Evolutionary conservation across 2,329 filamentous ascomycete genomes (phyloP).

Genomic region (Didymella lethalis): DNA sequence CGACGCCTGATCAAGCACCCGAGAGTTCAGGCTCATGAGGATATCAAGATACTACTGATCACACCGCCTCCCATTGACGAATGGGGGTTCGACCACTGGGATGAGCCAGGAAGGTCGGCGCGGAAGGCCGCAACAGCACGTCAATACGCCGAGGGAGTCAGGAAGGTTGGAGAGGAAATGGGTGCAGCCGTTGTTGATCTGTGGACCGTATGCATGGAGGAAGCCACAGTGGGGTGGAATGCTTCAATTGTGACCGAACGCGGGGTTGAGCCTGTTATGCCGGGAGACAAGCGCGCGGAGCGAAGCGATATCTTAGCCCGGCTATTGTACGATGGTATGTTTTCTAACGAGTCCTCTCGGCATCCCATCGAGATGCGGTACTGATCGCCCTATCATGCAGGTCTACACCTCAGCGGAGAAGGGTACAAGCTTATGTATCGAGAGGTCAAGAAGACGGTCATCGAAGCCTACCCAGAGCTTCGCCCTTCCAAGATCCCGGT

Average conservation of each 20-base stretch:
- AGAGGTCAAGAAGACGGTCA: conserved; percentile 16
- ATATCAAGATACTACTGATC: conserved; percentile 11
- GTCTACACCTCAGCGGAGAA: conserved; percentile 16
- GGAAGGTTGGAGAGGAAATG: conserved; percentile 6
- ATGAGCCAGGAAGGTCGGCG: conserved; percentile 22
- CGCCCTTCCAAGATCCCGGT: conserved; percentile 13
- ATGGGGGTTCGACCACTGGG: conserved; percentile 17
- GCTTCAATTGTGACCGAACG: conserved; percentile 4
- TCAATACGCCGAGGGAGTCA: conserved; percentile 16
- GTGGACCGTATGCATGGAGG: conserved; percentile 20
- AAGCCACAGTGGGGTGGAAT: conserved; percentile 12
- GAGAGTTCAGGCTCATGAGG: conserved; percentile 5
- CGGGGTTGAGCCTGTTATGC: conserved; percentile 13
- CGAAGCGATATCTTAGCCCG: conserved; percentile 9
- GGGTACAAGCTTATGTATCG: conserved; percentile 14
- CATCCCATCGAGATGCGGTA: background rate
- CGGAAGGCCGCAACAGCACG: conserved; percentile 18
- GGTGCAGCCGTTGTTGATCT: conserved; percentile 11
- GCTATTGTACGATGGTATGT: conserved; percentile 21
- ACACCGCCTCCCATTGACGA: conserved; percentile 15
- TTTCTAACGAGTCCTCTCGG: background rate
- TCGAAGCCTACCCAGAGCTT: conserved; percentile 12
- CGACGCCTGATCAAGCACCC: conserved; percentile 10
- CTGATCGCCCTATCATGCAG: background rate
- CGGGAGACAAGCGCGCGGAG: conserved; percentile 14